Percentiles rank a stretch among this genome's conserved stretches.
phyloP scores from a whole-genome alignment of 73 alveolate species.

The Paramecium bursaria region DNA sequence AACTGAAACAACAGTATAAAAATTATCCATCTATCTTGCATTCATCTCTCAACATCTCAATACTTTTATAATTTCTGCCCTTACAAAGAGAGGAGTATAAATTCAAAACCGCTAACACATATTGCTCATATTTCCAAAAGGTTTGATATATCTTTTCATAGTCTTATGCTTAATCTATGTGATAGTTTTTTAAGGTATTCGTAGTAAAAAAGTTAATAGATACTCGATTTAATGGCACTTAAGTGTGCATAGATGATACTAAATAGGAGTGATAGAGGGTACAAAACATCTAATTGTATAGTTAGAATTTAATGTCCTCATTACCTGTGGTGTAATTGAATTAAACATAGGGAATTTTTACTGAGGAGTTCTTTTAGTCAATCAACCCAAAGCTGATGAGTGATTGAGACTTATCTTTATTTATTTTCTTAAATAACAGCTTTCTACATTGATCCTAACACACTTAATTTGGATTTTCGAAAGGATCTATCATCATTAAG shows the following conservation, averaged over 20 bases:
- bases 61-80: conserved; percentile 55
- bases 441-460: conserved; percentile 43
- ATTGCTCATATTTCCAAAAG: conserved; percentile 38
- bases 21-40: conserved; percentile 3
- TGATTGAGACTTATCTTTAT: not conserved
- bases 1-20: conserved; percentile 9
- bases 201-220: conserved; percentile 32
- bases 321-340: no score
- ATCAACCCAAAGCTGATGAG: no score
- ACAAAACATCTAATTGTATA: no score
- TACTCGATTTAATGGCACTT: not conserved
- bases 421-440: conserved; percentile 7
- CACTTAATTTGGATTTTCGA: conserved; percentile 36
- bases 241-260: no score
- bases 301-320: no score
- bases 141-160: not conserved
- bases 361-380: no score
- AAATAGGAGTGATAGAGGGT: no score
- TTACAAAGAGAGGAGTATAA: conserved; percentile 31
- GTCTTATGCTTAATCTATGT: conserved; percentile 16
- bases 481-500: conserved; percentile 55
- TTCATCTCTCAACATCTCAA: not conserved
- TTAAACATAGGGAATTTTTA: no score
- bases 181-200: not conserved
- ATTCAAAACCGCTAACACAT: conserved; percentile 26